phyloP scores from a whole-genome alignment of 768 basidiomycete genomes.

The Lactarius trivialis region DNA sequence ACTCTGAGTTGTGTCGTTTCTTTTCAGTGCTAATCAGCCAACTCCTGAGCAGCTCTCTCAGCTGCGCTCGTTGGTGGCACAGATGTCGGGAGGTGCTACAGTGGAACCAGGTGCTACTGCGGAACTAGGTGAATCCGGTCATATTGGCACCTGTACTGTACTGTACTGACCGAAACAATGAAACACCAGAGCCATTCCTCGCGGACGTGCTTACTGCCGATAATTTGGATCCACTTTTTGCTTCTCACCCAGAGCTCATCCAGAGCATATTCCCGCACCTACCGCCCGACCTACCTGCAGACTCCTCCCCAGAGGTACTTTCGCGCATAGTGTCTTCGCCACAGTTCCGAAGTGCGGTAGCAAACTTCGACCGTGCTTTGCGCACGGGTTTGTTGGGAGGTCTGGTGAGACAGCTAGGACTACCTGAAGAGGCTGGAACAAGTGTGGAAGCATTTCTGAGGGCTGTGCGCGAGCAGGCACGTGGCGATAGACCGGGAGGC shows the following conservation, averaged over 20 bases:
- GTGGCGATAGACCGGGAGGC: slow-evolving; percentile 38
- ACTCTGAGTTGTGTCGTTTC: neutral
- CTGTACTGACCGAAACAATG: slow-evolving; percentile 8
- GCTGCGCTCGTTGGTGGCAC: slow-evolving; percentile 43
- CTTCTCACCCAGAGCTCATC: slow-evolving; percentile 60
- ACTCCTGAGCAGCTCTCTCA: slow-evolving; percentile 65
- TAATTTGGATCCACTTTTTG: slow-evolving; percentile 67
- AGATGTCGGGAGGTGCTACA: slow-evolving; percentile 35
- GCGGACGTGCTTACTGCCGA: slow-evolving; percentile 70
- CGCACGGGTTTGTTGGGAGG: slow-evolving; percentile 71
- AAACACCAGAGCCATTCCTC: slow-evolving; percentile 51
- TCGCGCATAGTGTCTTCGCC: slow-evolving; percentile 74
- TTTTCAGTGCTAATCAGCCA: slow-evolving; percentile 22
- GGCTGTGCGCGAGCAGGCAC: slow-evolving; percentile 71
- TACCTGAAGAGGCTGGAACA: slow-evolving; percentile 79
- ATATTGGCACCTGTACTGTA: slow-evolving; percentile 13
- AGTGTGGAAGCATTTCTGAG: slow-evolving; percentile 74
- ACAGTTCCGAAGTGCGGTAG: slow-evolving; percentile 75
- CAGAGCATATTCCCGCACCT: slow-evolving; percentile 72
- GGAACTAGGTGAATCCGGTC: slow-evolving; percentile 31
- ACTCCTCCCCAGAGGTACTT: slow-evolving; percentile 62
- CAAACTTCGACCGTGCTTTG: slow-evolving; percentile 78
- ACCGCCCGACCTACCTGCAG: slow-evolving; percentile 66
- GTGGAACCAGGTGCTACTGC: slow-evolving; percentile 31
- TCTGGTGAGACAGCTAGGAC: slow-evolving; percentile 69